Percentiles rank a stretch among this genome's conserved stretches.
Conservation (phyloP, 371 early-diverging fungal species). For the Zychaea mexicana region DNA sequence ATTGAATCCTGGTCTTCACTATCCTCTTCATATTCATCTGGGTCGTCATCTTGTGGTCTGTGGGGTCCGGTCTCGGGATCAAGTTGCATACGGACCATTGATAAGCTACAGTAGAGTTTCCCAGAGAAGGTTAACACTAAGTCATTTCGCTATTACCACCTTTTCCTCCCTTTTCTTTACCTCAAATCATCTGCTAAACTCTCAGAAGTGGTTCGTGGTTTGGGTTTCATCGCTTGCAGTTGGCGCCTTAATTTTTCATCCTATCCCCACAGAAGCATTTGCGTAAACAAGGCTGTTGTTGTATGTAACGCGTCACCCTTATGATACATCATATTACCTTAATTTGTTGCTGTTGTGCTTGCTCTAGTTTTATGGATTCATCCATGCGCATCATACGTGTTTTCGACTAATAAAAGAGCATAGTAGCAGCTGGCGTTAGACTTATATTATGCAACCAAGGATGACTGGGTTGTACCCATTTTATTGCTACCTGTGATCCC, state of each 20-base stretch:
- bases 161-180: constrained; percentile 5
- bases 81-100: constrained; percentile 29
- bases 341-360: constrained; percentile 31
- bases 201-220: constrained; percentile 14
- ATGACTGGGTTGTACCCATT: no score
- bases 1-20: constrained; percentile 20
- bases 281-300: no score
- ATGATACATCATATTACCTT: constrained; percentile 23
- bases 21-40: constrained; percentile 22
- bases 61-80: constrained; percentile 33
- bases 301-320: neutral
- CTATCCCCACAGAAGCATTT: neutral
- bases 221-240: constrained; percentile 20
- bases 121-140: no score
- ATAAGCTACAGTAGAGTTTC: no score
- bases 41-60: constrained; percentile 37
- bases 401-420: neutral
- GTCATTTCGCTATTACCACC: neutral
- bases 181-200: constrained; percentile 39
- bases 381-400: constrained; percentile 38
- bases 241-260: constrained; percentile 30
- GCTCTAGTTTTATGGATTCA: constrained; percentile 40
- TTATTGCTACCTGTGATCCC: neutral
- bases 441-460: no score
- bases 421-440: neutral